Percentiles rank a stretch among this genome's conserved stretches.
Conservation (phyloP, 1,284 basidiomycete genomes). For the Fomitopsis pinicola region DNA sequence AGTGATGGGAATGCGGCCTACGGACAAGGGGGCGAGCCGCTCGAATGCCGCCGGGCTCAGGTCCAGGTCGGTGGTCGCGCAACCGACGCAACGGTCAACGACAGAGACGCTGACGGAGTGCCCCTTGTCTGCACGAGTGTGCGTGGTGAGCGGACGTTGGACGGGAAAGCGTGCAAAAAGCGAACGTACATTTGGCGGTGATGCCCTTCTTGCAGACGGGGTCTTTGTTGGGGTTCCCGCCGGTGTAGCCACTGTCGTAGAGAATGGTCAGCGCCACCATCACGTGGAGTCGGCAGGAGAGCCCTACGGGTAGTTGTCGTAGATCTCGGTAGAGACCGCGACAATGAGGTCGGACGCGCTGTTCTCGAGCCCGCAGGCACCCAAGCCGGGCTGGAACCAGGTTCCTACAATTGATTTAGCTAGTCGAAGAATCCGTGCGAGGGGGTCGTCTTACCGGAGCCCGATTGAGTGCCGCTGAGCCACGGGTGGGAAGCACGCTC, state of each 20-base stretch:
- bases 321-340: background rate
- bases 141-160: background rate
- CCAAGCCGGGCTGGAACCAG: background rate
- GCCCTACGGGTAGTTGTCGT: background rate
- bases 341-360: background rate
- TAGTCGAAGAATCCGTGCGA: background rate
- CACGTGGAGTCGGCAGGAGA: background rate
- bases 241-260: background rate
- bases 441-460: background rate
- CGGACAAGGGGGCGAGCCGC: conserved; percentile 21
- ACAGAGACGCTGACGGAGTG: conserved; percentile 38
- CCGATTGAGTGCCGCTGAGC: background rate
- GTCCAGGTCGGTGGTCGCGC: conserved; percentile 44
- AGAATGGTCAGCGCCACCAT: background rate
- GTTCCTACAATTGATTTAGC: background rate
- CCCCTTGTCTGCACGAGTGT: background rate
- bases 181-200: background rate
- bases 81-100: conserved; percentile 56
- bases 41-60: conserved; percentile 50
- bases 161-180: background rate
- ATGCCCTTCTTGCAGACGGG: background rate
- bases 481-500: background rate
- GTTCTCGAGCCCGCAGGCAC: background rate
- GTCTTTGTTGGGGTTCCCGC: background rate
- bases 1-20: background rate